Evolutionary conservation across 2,329 filamentous ascomycete genomes (phyloP), one percentile per base, ranked within the genome.

Genomic region (Thermothelomyces thermophilus): DNA sequence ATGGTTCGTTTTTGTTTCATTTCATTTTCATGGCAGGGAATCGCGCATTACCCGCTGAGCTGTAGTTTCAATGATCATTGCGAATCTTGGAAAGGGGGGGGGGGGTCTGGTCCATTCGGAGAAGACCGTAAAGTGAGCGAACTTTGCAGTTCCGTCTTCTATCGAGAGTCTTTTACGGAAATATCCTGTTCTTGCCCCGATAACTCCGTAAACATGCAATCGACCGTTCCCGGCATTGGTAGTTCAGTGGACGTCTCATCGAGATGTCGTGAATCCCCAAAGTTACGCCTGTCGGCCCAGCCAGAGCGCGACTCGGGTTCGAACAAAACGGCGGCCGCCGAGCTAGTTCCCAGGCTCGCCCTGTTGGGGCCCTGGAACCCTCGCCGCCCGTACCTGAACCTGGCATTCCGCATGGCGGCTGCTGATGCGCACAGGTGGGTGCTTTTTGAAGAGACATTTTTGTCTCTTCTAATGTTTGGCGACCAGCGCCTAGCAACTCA

Each of bases 61-160:
- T n/a, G n/a, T n/a, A n/a, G n/a, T 3, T 6, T 16, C 6, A 11
- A 35, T 35, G 13, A n/a, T 35, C 13, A 10, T 35, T 35, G 16
- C 13, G 24, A 26, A 26, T 9, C 24, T n/a, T n/a, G n/a, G n/a
- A n/a, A n/a, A n/a, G n/a, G n/a, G n/a, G n/a, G n/a, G n/a, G n/a
- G n/a, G n/a, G n/a, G n/a, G n/a, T n/a, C 24, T 5, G 9, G 24
- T 9, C 24, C 24, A 9, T 26, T 26, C 24, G 24, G 24, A n/a
- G 24, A 26, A 9, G 24, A 9, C 9, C 9, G 24, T 26, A 26
- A 26, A 26, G 24, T 26, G 24, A 19, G 20, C 19, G 20, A 40
- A 41, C 41, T 40, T 45, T 19, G 46, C 46, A 50, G 48, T 50
- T 31, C 39, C 30, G 28, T 20, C 34, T 20, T 42, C 41, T 50